Evolutionary conservation across 768 basidiomycete genomes (phyloP).

Genomic region (Gloeophyllum trabeum): DNA sequence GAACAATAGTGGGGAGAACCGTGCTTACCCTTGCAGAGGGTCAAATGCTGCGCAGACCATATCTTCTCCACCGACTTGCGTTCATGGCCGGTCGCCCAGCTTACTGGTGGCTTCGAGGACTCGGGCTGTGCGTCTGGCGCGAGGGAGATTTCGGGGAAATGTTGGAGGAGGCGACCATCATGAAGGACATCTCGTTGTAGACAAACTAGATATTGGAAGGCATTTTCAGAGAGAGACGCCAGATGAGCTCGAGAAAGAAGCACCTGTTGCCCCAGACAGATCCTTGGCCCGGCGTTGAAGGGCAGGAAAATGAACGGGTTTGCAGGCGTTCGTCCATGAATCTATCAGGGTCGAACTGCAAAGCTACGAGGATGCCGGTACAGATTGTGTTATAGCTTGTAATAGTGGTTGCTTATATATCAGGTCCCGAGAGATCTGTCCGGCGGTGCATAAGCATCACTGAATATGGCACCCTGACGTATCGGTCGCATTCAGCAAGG

Average conservation of each 20-base stretch:
- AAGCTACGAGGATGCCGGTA: constrained; percentile 11
- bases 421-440: constrained; percentile 46
- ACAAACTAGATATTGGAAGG: constrained; percentile 27
- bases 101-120: constrained; percentile 30
- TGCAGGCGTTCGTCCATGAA: constrained; percentile 48
- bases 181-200: constrained; percentile 50
- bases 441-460: constrained; percentile 24
- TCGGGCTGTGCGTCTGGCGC: constrained; percentile 34
- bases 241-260: too few relatives aligned
- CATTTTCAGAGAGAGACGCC: background rate
- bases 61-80: constrained; percentile 40
- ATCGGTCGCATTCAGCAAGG: constrained; percentile 16
- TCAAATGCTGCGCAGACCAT: constrained; percentile 41
- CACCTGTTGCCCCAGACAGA: constrained; percentile 44
- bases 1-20: background rate
- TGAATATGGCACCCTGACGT: constrained; percentile 14
- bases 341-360: constrained; percentile 50
- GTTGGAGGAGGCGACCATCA: constrained; percentile 55
- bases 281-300: constrained; percentile 58
- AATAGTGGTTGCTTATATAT: constrained; percentile 15
- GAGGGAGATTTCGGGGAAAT: constrained; percentile 36
- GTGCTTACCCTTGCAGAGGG: constrained; percentile 19
- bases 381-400: background rate
- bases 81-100: constrained; percentile 33
- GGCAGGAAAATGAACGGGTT: constrained; percentile 65